Evolutionary conservation across 805 yeast species (phyloP).

Genomic region (Wickerhamiella australiensis): DNA sequence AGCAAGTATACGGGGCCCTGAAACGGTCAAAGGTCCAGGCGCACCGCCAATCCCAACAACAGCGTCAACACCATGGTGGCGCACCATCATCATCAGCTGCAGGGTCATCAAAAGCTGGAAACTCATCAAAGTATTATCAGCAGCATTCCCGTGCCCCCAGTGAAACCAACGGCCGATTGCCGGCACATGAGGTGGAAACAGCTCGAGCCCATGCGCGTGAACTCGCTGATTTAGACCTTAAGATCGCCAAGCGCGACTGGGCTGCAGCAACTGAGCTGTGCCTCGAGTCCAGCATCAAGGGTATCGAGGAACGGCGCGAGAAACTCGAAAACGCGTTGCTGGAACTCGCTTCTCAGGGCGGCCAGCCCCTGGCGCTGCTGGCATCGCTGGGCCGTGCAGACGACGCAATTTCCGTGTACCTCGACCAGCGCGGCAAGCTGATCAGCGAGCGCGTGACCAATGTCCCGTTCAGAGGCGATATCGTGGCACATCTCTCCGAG

Average conservation of each 20-base stretch:
- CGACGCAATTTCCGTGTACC: conserved; percentile 38
- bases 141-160: neutral
- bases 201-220: conserved; percentile 46
- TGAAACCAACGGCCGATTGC: conserved; percentile 18
- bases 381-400: conserved; percentile 34
- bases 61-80: neutral
- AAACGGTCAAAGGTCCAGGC: neutral
- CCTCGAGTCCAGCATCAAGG: neutral
- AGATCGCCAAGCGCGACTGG: conserved; percentile 49
- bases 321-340: conserved; percentile 4
- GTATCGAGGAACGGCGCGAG: conserved; percentile 5
- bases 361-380: conserved; percentile 28
- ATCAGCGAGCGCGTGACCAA: conserved; percentile 38
- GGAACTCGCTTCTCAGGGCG: neutral
- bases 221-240: conserved; percentile 58
- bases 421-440: conserved; percentile 37
- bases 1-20: neutral
- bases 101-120: too few relatives aligned
- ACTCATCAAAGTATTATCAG: too few relatives aligned
- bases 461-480: conserved; percentile 45
- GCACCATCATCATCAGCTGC: too few relatives aligned
- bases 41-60: neutral
- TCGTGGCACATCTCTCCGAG: conserved; percentile 44
- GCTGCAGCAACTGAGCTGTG: conserved; percentile 28
- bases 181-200: conserved; percentile 24